phyloP scores from a whole-genome alignment of 2,329 filamentous ascomycete species.

The Colletotrichum tanaceti region DNA sequence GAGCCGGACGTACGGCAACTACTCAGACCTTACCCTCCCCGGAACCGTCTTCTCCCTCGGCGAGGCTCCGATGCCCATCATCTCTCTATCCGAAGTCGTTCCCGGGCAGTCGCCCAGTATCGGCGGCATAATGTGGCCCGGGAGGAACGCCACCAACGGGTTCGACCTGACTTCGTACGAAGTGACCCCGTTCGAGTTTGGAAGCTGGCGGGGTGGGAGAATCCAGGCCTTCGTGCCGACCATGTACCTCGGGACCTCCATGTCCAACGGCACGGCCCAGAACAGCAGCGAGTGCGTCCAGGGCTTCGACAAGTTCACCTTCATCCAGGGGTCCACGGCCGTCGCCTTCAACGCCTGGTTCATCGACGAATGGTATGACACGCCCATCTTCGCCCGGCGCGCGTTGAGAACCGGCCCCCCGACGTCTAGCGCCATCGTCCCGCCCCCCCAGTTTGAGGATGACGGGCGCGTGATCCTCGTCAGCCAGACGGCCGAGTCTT shows the following conservation, averaged over 20 bases:
- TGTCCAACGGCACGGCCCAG: constrained; percentile 44
- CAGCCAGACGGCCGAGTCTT: constrained; percentile 43
- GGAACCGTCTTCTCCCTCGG: constrained; percentile 42
- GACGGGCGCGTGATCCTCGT: constrained; percentile 44
- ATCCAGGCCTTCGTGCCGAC: constrained; percentile 48
- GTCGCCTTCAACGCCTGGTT: constrained; percentile 46
- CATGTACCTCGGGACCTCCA: constrained; percentile 46
- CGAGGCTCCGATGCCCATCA: constrained; percentile 46
- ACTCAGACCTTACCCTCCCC: constrained; percentile 43
- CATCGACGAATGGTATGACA: constrained; percentile 45
- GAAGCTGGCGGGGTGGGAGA: constrained; percentile 47
- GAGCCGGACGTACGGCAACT: constrained; percentile 41
- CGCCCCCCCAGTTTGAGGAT: constrained; percentile 28
- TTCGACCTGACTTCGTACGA: constrained; percentile 50
- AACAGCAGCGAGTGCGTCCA: constrained; percentile 46
- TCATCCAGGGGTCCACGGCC: constrained; percentile 48
- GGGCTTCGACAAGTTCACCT: constrained; percentile 49
- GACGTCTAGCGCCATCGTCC: constrained; percentile 36
- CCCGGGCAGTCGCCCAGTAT: constrained; percentile 46
- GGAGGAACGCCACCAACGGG: constrained; percentile 43
- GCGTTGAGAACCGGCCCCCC: constrained; percentile 34
- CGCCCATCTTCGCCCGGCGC: constrained; percentile 45
- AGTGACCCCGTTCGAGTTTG: constrained; percentile 49
- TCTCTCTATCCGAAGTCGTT: constrained; percentile 46
- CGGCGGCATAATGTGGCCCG: constrained; percentile 46